phyloP scores from a whole-genome alignment of 148 eudicot genomes.

The Gaultheria prostrata region DNA sequence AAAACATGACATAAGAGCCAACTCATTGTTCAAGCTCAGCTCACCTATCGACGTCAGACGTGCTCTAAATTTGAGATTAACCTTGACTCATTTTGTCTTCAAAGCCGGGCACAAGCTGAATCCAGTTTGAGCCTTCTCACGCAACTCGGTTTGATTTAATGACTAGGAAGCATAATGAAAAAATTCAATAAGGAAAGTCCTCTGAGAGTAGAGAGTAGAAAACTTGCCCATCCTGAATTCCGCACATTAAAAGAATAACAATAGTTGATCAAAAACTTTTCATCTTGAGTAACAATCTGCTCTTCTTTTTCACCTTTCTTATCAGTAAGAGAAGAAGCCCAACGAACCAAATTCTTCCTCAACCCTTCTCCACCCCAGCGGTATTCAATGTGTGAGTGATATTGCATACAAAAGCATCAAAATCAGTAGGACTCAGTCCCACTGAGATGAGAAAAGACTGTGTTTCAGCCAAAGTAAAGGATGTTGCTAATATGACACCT shows the following conservation, averaged over 20 bases:
- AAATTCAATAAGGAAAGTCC: not conserved
- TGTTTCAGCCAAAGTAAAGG: slow-evolving; percentile 70
- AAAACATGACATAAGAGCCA: not conserved
- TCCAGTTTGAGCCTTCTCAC: not conserved
- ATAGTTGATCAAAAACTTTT: slow-evolving; percentile 57
- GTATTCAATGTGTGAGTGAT: slow-evolving; percentile 84
- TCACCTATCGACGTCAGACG: no score
- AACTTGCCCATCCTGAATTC: slow-evolving; percentile 65
- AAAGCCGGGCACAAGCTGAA: not conserved
- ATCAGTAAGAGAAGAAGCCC: slow-evolving; percentile 62
- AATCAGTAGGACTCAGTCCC: slow-evolving; percentile 63
- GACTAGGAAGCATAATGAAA: not conserved
- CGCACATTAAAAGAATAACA: slow-evolving; percentile 80
- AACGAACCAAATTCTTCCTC: slow-evolving; percentile 77
- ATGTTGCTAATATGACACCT: slow-evolving; percentile 83
- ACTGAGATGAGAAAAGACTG: slow-evolving; percentile 57
- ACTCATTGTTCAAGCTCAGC: not conserved
- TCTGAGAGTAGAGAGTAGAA: not conserved
- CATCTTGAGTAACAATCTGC: slow-evolving; percentile 66
- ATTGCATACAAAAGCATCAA: slow-evolving; percentile 93
- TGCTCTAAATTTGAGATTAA: slow-evolving; percentile 6
- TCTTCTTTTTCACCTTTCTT: slow-evolving; percentile 57
- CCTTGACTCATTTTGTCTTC: not conserved
- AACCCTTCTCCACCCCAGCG: slow-evolving; percentile 99
- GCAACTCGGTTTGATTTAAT: not conserved